Conservation (phyloP, 306 rosid species). For the Arachis hypogaea region DNA sequence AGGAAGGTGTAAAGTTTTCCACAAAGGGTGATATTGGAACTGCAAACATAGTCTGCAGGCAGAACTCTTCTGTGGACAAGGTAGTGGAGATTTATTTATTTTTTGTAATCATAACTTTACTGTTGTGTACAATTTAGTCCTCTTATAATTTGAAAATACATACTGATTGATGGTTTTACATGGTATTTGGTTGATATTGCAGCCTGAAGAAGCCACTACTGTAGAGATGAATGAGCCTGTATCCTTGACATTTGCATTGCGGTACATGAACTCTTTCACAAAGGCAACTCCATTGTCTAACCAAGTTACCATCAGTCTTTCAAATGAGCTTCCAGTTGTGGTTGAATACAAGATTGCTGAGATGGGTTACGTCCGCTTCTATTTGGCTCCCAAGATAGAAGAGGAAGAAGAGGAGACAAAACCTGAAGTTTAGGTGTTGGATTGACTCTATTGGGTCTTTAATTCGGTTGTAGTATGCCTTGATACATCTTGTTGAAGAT, state of each 20-base stretch:
- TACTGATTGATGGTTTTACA: neutral
- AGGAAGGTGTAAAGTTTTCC: conserved; percentile 96
- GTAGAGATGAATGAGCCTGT: too few species aligned
- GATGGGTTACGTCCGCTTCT: conserved; percentile 70
- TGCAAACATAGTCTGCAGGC: conserved; percentile 60
- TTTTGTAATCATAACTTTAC: neutral
- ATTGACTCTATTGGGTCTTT: conserved; percentile 4
- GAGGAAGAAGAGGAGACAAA: conserved; percentile 73
- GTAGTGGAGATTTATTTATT: conserved; percentile 36
- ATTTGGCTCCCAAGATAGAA: conserved; percentile 96
- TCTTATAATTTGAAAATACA: neutral
- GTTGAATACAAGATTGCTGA: conserved; percentile 63
- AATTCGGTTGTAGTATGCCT: neutral
- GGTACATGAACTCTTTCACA: conserved; percentile 94
- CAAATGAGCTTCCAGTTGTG: conserved; percentile 3
- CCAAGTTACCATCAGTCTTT: conserved; percentile 64
- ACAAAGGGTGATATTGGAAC: conserved; percentile 75
- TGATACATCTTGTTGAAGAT: neutral
- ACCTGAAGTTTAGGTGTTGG: conserved; percentile 33
- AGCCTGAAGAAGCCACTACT: too few species aligned
- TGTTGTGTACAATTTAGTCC: neutral
- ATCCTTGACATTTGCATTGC: neutral
- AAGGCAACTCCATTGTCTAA: conserved; percentile 84
- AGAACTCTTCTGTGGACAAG: conserved; percentile 91
- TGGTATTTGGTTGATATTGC: too few species aligned